Evolutionary conservation across 306 rosid genomes (phyloP).

Genomic region (Rubus parviflorus): DNA sequence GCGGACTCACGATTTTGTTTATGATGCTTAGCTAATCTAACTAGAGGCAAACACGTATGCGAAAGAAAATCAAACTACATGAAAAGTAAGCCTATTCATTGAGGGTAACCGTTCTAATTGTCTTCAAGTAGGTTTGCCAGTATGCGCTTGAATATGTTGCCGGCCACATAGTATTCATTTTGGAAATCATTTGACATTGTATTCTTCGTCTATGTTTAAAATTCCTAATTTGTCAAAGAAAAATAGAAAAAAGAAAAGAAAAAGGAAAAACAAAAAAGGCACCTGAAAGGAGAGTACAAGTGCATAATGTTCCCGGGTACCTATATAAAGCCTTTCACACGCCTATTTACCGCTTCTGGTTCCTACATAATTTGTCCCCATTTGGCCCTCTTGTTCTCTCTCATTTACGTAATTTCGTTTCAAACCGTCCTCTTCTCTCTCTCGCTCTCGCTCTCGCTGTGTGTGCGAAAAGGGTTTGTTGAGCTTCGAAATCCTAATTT

Average conservation of each 20-base stretch:
- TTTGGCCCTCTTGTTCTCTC: constrained; percentile 4
- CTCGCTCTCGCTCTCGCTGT: neutral
- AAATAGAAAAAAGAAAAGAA: fast-evolving
- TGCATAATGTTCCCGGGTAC: neutral
- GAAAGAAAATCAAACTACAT: no score
- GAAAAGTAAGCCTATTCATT: no score
- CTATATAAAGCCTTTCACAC: neutral
- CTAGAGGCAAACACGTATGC: no score
- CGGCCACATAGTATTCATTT: no score
- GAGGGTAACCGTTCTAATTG: no score
- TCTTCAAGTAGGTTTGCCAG: no score
- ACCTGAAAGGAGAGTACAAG: neutral
- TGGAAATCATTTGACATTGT: no score
- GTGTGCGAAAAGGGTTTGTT: neutral
- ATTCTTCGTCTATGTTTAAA: no score
- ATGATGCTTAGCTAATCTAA: no score
- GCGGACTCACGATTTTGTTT: no score
- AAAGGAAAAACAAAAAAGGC: neutral
- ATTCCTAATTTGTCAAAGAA: neutral
- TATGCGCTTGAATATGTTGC: no score
- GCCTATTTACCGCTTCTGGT: neutral
- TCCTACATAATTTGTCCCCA: neutral
- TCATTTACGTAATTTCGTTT: neutral
- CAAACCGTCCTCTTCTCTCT: constrained; percentile 13
- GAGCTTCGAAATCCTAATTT: constrained; percentile 8